Conservation (phyloP, 2,329 filamentous ascomycete genomes). For the Fusarium anguioides region DNA sequence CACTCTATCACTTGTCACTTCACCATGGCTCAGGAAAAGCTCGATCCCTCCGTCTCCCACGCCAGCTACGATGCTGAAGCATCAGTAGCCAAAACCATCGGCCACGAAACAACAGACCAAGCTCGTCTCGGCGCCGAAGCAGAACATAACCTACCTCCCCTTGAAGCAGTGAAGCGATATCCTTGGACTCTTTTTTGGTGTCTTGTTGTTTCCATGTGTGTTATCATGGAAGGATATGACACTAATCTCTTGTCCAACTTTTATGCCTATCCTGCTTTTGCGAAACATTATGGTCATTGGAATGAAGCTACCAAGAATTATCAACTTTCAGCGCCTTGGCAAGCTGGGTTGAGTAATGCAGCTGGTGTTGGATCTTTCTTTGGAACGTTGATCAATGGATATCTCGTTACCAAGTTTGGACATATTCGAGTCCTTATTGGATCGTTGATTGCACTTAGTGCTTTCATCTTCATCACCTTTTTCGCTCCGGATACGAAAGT, state of each 20-base stretch:
- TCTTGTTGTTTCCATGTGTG: constrained; percentile 50
- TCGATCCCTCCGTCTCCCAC: constrained; percentile 14
- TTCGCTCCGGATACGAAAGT: constrained; percentile 54
- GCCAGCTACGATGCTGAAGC: constrained; percentile 22
- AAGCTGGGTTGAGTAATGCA: constrained; percentile 59
- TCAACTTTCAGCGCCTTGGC: constrained; percentile 61
- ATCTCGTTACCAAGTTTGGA: constrained; percentile 56
- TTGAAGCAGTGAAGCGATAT: constrained; percentile 47
- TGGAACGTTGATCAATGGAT: constrained; percentile 60
- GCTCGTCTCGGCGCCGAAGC: constrained; percentile 27
- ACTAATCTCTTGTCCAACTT: constrained; percentile 52
- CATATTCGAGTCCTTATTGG: constrained; percentile 58
- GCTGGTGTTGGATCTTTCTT: constrained; percentile 60
- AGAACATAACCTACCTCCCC: constrained; percentile 44
- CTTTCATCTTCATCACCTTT: constrained; percentile 60
- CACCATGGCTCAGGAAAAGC: constrained; percentile 19
- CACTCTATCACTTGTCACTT: no score
- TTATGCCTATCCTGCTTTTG: constrained; percentile 49
- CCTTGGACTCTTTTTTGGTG: constrained; percentile 54
- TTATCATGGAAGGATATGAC: constrained; percentile 59
- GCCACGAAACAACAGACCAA: constrained; percentile 21
- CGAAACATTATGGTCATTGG: constrained; percentile 47
- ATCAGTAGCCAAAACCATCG: neutral
- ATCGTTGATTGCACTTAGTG: constrained; percentile 52
- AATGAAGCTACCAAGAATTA: constrained; percentile 42